These are phyloP conservation scores for Neofusicoccum sp. DNA, from an alignment of 2,329 filamentous ascomycete species.

Conservation along the genomic window DNA sequence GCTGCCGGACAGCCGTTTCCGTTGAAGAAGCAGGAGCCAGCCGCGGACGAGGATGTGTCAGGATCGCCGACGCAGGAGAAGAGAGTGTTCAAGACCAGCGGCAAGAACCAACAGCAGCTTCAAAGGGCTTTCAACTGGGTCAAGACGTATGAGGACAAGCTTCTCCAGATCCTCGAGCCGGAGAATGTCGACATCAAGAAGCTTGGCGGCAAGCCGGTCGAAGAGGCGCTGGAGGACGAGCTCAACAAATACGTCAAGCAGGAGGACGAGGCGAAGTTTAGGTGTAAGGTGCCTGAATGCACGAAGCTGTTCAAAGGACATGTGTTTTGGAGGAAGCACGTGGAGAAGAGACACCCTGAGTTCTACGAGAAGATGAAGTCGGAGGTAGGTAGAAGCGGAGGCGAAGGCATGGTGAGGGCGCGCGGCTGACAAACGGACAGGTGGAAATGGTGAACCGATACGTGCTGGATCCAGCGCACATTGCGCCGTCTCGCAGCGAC, in stretches of 20 bases:
- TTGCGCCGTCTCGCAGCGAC: slow-evolving; percentile 88
- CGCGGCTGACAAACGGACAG: slow-evolving; percentile 45
- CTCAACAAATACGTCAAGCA: slow-evolving; percentile 87
- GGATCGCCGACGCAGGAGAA: slow-evolving; percentile 68
- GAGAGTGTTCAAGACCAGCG: slow-evolving; percentile 64
- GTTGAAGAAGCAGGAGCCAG: slow-evolving; percentile 69
- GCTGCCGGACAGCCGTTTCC: slow-evolving; percentile 81
- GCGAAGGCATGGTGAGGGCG: neutral
- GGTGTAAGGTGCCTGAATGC: slow-evolving; percentile 95
- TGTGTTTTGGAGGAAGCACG: slow-evolving; percentile 95
- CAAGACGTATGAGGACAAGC: slow-evolving; percentile 95
- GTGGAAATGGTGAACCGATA: slow-evolving; percentile 90
- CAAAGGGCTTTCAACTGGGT: slow-evolving; percentile 98
- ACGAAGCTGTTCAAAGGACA: slow-evolving; percentile 96
- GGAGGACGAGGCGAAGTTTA: slow-evolving; percentile 94
- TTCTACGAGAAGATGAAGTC: slow-evolving; percentile 78
- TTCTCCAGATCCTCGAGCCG: slow-evolving; percentile 87
- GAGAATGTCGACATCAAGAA: slow-evolving; percentile 84
- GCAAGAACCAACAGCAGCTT: slow-evolving; percentile 85
- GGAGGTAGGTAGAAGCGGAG: slow-evolving; percentile 62
- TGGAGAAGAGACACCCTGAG: slow-evolving; percentile 90
- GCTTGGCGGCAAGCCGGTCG: slow-evolving; percentile 80
- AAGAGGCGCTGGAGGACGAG: slow-evolving; percentile 86
- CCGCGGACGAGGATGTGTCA: slow-evolving; percentile 61
- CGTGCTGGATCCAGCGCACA: slow-evolving; percentile 89